Evolutionary conservation across 2,329 filamentous ascomycete species (phyloP), one percentile per base, ranked within the genome.

Genomic region (Cercospora nicotianae): DNA sequence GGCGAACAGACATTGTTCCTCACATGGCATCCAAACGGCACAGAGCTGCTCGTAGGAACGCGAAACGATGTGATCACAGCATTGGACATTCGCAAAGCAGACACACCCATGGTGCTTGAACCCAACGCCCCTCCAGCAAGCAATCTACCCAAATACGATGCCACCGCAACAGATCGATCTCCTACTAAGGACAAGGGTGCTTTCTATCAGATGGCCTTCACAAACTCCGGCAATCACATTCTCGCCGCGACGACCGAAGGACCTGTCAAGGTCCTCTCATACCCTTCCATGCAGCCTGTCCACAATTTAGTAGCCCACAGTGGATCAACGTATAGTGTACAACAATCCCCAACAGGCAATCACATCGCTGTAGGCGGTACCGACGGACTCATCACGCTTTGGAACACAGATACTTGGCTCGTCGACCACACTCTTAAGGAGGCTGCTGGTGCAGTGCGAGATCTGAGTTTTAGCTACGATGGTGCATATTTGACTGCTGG

Each of bases 341-440:
- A 89, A 69, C 81, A 93, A 74, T 90, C 91, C 70, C 91, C 91
- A 0, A 88, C 87, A 55, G 91, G 89, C 48, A 84, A 88, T 51
- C 91, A 89, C 75, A 82, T 94, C 55, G 91, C 91, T 0, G 91
- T 90, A 0, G 91, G 91, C 31, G 91, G 90, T 9, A 88, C 89
- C 9, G 91, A 94, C 75, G 90, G 90, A 1, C 86, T 92, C 61
- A 90, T 94, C 72, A 85, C 89, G 5, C 82, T 94, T 3, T 94
- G 91, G 89, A 91, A 94, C 74, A 93, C 91, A 3, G 84, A 85
- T 48, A 89, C 91, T 72, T 93, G 91, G 90, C 87, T 91, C 65
- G 93, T 91, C 75, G 86, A 89, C 74, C 86, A 89, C 68, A 92
- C 90, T 1, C 83, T 93, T 51, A 88, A 88, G 39, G 85, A 87